These are phyloP conservation scores for Chenopodium album DNA, from an alignment of 148 eudicot species.

Conservation along the genomic window DNA sequence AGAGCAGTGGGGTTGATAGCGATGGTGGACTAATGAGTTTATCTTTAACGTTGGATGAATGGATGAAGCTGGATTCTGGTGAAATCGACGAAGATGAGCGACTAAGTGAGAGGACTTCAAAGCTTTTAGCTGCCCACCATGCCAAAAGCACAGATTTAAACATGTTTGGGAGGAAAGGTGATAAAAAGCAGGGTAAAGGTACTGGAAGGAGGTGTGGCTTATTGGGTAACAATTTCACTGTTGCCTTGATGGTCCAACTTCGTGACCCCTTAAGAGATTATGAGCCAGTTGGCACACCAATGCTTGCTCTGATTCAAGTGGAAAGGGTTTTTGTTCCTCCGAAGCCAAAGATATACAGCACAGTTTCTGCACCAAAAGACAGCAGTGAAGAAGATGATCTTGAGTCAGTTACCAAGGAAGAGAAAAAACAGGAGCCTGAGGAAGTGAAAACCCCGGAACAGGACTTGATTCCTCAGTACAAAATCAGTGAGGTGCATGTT, in stretches of 20 bases:
- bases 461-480: slow-evolving; percentile 66
- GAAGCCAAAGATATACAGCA: slow-evolving; percentile 69
- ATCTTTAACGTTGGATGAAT: slow-evolving; percentile 56
- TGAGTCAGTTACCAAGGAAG: slow-evolving; percentile 34
- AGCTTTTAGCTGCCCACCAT: slow-evolving; percentile 50
- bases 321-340: slow-evolving; percentile 85
- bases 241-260: slow-evolving; percentile 57
- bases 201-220: slow-evolving; percentile 40
- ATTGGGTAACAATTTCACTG: slow-evolving; percentile 53
- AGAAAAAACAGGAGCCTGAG: slow-evolving; percentile 19
- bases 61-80: slow-evolving; percentile 59
- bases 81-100: slow-evolving; percentile 46
- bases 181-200: slow-evolving; percentile 29
- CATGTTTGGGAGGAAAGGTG: slow-evolving; percentile 27
- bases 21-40: slow-evolving; percentile 53
- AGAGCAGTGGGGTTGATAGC: slow-evolving; percentile 41
- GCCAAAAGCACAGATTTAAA: slow-evolving; percentile 36
- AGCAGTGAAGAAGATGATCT: slow-evolving; percentile 44
- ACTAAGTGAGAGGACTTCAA: slow-evolving; percentile 42
- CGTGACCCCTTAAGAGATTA: slow-evolving; percentile 62
- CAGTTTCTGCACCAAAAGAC: slow-evolving; percentile 45
- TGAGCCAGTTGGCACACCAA: slow-evolving; percentile 58
- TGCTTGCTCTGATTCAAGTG: slow-evolving; percentile 63
- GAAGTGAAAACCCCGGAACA: slow-evolving; percentile 46
- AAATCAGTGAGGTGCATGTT: slow-evolving; percentile 78